Evolutionary conservation across 495 filamentous ascomycete species (phyloP), one percentile per base, ranked within the genome.

Genomic region (Aspergillus baeticus): DNA sequence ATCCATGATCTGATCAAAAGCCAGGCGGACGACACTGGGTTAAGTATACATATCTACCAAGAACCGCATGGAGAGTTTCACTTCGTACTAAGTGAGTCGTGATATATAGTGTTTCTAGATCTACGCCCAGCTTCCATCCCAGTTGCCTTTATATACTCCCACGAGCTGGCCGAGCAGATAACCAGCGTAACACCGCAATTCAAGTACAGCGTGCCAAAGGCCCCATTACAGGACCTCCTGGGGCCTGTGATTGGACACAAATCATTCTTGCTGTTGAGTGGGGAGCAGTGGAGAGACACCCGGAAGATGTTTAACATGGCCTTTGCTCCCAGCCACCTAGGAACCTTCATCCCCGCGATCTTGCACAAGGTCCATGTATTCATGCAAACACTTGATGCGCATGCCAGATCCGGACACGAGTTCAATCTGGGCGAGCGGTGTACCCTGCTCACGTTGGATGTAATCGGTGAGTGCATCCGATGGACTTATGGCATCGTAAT

Each of bases 181-280:
- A 64, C 71, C 0, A 64, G 61, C 13, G 18, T 63, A 0, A 67
- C 74, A 8, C 77, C 71, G 48, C 14, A 23, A 8, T 74, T 69
- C 37, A 72, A 70, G 6, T 78, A 73, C 57, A 76, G 74, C 46
- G 47, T 62, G 8, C 62, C 75, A 3, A 83, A 83, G 55, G 69
- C 68, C 0, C 74, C 74, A 6, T 71, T 70, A 0, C 22, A 73
- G 0, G 41, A 39, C 4, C 49, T 51, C 0, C 47, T 77, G 11
- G 37, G 51, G 5, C 61, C 56, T 4, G 37, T 81, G 5, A 63
- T 73, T n/a, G 79, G 77, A 1, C 47, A 33, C 1, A 35, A 57
- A 2, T 78, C 75, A 10, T 38, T 48, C 15, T 11, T 48, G 26
- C 10, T 46, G 17, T 6, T 2, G 8, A 31, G 61, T 51, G 45